These are phyloP conservation scores for Alternaria infectoria DNA, from an alignment of 2,329 filamentous ascomycete genomes.

Conservation along the genomic window DNA sequence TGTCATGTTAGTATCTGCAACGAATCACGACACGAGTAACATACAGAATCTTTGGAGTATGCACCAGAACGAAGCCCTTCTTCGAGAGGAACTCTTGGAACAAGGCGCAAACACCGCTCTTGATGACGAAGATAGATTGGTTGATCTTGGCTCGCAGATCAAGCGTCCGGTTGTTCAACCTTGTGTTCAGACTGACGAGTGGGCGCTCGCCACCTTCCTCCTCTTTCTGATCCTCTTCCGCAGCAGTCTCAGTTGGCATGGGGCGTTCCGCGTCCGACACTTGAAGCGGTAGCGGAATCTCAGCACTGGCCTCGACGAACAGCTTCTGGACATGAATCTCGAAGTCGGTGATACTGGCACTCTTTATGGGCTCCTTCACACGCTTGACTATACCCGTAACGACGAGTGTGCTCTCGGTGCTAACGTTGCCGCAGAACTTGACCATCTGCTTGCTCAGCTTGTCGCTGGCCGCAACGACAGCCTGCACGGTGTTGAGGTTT, in stretches of 20 bases:
- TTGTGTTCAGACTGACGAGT: slow-evolving; percentile 79
- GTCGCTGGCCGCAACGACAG: slow-evolving; percentile 70
- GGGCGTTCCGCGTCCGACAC: slow-evolving; percentile 60
- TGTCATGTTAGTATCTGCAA: background rate
- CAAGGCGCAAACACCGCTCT: slow-evolving; percentile 69
- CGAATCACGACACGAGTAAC: background rate
- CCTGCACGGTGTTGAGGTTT: slow-evolving; percentile 79
- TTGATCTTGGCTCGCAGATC: slow-evolving; percentile 91
- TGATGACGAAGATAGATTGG: slow-evolving; percentile 81
- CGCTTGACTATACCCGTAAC: slow-evolving; percentile 83
- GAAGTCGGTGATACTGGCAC: slow-evolving; percentile 76
- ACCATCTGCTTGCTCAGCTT: slow-evolving; percentile 85
- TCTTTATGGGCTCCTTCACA: slow-evolving; percentile 87
- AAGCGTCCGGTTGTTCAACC: slow-evolving; percentile 90
- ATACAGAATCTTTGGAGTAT: slow-evolving; percentile 72
- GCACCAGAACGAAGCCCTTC: slow-evolving; percentile 80
- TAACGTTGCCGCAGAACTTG: slow-evolving; percentile 81
- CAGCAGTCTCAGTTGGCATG: slow-evolving; percentile 55
- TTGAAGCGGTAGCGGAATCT: slow-evolving; percentile 66
- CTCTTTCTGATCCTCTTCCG: slow-evolving; percentile 57
- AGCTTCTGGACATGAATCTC: slow-evolving; percentile 90
- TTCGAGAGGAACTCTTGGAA: slow-evolving; percentile 81
- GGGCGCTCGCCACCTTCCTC: slow-evolving; percentile 65
- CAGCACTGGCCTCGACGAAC: slow-evolving; percentile 74
- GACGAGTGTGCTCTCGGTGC: slow-evolving; percentile 79